Base-by-base conservation (phyloP, 2,329 filamentous ascomycete genomes). In the Ascomycota sp. region DNA sequence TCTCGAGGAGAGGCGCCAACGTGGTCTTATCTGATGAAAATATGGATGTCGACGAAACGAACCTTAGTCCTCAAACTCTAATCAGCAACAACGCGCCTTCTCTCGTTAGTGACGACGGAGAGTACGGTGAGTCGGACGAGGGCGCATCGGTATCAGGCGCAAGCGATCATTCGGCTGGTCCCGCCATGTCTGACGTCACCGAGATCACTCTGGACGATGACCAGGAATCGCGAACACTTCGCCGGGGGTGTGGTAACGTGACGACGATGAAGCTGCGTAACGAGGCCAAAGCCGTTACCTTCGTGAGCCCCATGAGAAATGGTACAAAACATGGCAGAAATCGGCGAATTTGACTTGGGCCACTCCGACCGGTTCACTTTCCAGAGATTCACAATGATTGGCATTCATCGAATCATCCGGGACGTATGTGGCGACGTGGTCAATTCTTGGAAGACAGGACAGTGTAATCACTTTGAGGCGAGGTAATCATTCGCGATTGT, bases 81-180 rank as follows among this genome's bases (percentile, higher is more conserved):
- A 61, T 74, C 30, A 77, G 75, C 47, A 81, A 81, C 49, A 78
- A 79, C 39, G 76, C 78, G 7, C 78, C 78, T 15, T 82, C 75
- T 41, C 61, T 85, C 29, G 76, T 83, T 44, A 81, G 76, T 51
- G 78, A 85, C 50, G 76, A 82, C 44, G 75, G 76, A 40, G 77
- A 82, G 45, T 80, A 77, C 42, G 76, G 78, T 39, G 73, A 75
- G 32, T 79, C 74, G 2, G 70, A 76, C 33, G 69, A 70, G 34
- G 64, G 61, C 27, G 75, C 69, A 4, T 63, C 63, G 4, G 56
- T 61, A 26, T 74, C 69, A 4, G 69, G 69, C 19, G 55, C 56
- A 31, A 66, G 61, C 32, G 65, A 70, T 29, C 59, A 55, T 33
- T 47, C 66, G 23, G 71, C 71, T 19, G 58, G 67, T n/a, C 67